phyloP scores from a whole-genome alignment of 345 rosid species.

The Syzygium oleosum region DNA sequence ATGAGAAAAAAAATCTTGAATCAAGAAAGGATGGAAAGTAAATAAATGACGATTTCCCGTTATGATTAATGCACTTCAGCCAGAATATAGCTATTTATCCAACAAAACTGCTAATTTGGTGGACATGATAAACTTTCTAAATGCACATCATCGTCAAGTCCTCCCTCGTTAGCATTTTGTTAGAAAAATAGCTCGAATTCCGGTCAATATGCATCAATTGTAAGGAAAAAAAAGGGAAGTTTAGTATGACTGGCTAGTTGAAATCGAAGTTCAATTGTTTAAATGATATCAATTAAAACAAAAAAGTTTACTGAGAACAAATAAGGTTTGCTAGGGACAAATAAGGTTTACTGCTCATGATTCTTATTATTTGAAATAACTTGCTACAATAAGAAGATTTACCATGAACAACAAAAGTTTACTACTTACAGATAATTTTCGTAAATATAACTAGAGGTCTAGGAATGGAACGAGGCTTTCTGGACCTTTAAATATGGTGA shows the following conservation, averaged over 20 bases:
- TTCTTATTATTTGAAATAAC: neutral
- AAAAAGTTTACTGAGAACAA: neutral
- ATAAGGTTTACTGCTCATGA: neutral
- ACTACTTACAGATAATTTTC: neutral
- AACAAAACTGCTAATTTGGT: neutral
- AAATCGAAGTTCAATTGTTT: neutral
- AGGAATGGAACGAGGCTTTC: neutral
- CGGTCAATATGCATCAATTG: neutral
- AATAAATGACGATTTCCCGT: too few relatives aligned
- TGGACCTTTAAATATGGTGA: neutral
- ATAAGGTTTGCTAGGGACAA: neutral
- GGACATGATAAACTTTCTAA: neutral
- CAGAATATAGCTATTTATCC: too few relatives aligned
- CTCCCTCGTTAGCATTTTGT: neutral
- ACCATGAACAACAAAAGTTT: neutral
- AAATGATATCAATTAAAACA: neutral
- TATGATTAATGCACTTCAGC: too few relatives aligned
- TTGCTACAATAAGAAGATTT: neutral
- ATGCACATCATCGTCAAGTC: neutral
- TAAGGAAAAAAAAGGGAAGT: neutral
- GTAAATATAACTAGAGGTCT: neutral
- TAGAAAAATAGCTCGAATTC: neutral
- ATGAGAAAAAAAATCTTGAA: neutral
- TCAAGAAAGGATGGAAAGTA: neutral
- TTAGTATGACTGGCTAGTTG: neutral